Evolutionary conservation across 495 filamentous ascomycete genomes (phyloP).

Genomic region (Hypoxylon trugodes): DNA sequence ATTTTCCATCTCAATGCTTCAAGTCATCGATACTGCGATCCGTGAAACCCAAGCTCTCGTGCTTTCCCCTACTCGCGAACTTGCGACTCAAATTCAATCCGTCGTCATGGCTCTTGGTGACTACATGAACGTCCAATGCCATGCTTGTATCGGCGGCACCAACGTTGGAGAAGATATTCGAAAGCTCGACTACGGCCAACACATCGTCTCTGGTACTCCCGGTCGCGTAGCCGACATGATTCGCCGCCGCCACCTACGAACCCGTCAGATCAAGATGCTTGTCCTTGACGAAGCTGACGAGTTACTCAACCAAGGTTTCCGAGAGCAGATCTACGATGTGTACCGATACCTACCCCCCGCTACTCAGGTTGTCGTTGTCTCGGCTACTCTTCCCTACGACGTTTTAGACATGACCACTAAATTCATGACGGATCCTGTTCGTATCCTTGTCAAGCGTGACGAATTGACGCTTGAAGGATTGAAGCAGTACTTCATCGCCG

Average conservation of each 20-base stretch:
- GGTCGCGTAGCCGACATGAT: slow-evolving; percentile 99
- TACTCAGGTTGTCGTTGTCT: slow-evolving; percentile 97
- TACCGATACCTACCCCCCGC: slow-evolving; percentile 95
- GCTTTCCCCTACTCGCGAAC: slow-evolving; percentile 96
- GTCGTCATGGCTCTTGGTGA: slow-evolving; percentile 97
- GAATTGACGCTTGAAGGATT: slow-evolving; percentile 97
- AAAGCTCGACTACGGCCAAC: slow-evolving; percentile 95
- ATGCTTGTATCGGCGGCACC: slow-evolving; percentile 98
- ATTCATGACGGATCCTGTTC: slow-evolving; percentile 99
- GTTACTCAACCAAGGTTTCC: slow-evolving; percentile 88
- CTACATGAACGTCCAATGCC: slow-evolving; percentile 99
- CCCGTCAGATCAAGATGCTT: slow-evolving; percentile 97
- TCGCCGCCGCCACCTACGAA: slow-evolving; percentile 90
- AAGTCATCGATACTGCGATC: slow-evolving; percentile 86
- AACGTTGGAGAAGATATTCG: slow-evolving; percentile 97
- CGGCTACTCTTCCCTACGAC: slow-evolving; percentile 96
- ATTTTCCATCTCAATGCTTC: slow-evolving; percentile 96
- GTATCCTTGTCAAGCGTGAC: slow-evolving; percentile 99
- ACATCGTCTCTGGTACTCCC: slow-evolving; percentile 95
- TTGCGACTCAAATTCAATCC: slow-evolving; percentile 97
- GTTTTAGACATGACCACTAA: slow-evolving; percentile 99
- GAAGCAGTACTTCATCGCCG: slow-evolving; percentile 99
- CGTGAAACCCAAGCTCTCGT: slow-evolving; percentile 94
- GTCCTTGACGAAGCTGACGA: slow-evolving; percentile 99
- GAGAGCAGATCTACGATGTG: slow-evolving; percentile 99